These are phyloP conservation scores for Hamamelis virginiana DNA, from an alignment of 164 flowering plant genomes.

Conservation along the genomic window DNA sequence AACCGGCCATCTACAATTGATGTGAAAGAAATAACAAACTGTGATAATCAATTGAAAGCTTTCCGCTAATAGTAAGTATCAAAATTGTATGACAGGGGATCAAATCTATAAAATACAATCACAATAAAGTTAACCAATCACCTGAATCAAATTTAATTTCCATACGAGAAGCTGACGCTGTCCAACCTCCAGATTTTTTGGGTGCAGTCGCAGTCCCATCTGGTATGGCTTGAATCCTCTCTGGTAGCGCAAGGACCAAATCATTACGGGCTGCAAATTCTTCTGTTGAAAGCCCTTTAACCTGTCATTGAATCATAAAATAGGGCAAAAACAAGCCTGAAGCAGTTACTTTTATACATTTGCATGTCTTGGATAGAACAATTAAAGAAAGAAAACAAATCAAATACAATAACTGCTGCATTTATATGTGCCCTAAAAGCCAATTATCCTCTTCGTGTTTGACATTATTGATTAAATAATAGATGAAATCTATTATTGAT, in stretches of 20 bases:
- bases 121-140: slow-evolving; percentile 20
- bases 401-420: too few relatives aligned
- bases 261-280: slow-evolving; percentile 76
- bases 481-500: too few relatives aligned
- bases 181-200: slow-evolving; percentile 66
- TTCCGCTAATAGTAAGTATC: neutral
- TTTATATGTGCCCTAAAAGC: too few relatives aligned
- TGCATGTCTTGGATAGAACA: too few relatives aligned
- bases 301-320: slow-evolving; percentile 36
- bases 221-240: slow-evolving; percentile 82
- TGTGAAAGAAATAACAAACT: slow-evolving; percentile 4
- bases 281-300: slow-evolving; percentile 81
- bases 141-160: slow-evolving; percentile 86
- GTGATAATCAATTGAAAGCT: neutral
- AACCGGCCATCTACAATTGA: slow-evolving; percentile 58
- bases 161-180: slow-evolving; percentile 58
- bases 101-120: neutral
- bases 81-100: neutral
- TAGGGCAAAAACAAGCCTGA: too few relatives aligned
- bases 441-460: too few relatives aligned
- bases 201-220: slow-evolving; percentile 73
- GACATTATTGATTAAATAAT: too few relatives aligned
- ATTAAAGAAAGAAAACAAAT: neutral
- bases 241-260: slow-evolving; percentile 73
- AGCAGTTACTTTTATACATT: too few relatives aligned